phyloP scores from a whole-genome alignment of 2,329 filamentous ascomycete genomes.

The Microsporum audouinii region DNA sequence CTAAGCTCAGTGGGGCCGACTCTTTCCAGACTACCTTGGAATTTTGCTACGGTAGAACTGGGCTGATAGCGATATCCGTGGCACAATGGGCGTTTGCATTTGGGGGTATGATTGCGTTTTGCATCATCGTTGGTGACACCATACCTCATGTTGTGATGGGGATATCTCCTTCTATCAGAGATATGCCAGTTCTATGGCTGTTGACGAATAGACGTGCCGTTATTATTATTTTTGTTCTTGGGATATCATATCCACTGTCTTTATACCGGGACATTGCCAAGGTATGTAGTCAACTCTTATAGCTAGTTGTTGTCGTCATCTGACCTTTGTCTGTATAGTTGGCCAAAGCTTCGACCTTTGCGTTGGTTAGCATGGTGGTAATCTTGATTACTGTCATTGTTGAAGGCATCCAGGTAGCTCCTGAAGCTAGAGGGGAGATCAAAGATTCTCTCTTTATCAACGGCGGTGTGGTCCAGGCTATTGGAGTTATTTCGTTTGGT shows the following conservation, averaged over 20 bases:
- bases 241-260: slow-evolving; percentile 80
- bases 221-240: slow-evolving; percentile 77
- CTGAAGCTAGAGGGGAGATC: slow-evolving; percentile 60
- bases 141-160: slow-evolving; percentile 82
- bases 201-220: slow-evolving; percentile 70
- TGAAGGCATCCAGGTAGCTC: slow-evolving; percentile 64
- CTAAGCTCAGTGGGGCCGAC: slow-evolving; percentile 84
- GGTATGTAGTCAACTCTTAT: slow-evolving; percentile 41
- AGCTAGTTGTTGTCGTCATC: background rate
- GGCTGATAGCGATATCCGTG: slow-evolving; percentile 76
- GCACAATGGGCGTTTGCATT: slow-evolving; percentile 99
- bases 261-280: slow-evolving; percentile 96
- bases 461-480: slow-evolving; percentile 81
- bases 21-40: slow-evolving; percentile 95
- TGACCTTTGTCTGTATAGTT: slow-evolving; percentile 47
- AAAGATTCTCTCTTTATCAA: slow-evolving; percentile 65
- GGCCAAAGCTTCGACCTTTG: slow-evolving; percentile 88
- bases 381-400: slow-evolving; percentile 82
- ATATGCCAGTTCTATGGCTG: slow-evolving; percentile 67
- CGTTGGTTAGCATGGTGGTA: slow-evolving; percentile 81
- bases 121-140: slow-evolving; percentile 91
- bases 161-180: slow-evolving; percentile 62
- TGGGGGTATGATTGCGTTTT: slow-evolving; percentile 96
- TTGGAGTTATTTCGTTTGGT: slow-evolving; percentile 97
- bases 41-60: slow-evolving; percentile 81